phyloP scores from a whole-genome alignment of 2,329 filamentous ascomycete species.

The Sporothrix euskadiensis region DNA sequence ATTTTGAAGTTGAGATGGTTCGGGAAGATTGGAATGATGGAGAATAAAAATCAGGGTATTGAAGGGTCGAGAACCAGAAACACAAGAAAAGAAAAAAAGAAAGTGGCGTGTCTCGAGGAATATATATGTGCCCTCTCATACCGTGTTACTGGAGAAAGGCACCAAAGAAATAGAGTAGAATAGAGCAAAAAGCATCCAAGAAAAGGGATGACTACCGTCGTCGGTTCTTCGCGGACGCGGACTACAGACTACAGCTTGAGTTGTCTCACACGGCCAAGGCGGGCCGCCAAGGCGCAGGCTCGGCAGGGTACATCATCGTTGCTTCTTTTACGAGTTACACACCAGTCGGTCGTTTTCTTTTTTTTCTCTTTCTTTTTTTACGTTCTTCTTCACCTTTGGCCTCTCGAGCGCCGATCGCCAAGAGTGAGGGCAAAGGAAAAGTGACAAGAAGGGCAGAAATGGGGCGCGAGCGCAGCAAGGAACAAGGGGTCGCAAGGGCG shows the following conservation, averaged over 20 bases:
- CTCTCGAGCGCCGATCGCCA: conserved; percentile 1
- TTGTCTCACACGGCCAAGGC: conserved; percentile 17
- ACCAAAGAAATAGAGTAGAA: too few species aligned
- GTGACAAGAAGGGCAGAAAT: neutral
- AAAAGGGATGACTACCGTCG: conserved; percentile 19
- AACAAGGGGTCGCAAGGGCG: conserved; percentile 6
- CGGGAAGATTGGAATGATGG: neutral
- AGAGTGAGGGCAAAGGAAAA: neutral
- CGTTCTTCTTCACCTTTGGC: neutral
- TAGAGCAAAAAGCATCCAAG: neutral
- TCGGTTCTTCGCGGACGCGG: neutral
- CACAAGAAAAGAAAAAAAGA: neutral
- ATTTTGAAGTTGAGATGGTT: neutral
- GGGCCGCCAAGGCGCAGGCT: conserved; percentile 17
- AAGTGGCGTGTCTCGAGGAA: conserved; percentile 9
- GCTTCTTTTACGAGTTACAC: neutral
- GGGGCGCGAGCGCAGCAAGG: neutral
- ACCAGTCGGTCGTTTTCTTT: neutral
- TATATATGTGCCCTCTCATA: neutral
- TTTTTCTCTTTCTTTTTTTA: neutral
- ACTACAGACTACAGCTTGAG: neutral
- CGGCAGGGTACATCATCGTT: conserved; percentile 6
- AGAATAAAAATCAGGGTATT: neutral
- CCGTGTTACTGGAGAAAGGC: too few species aligned
- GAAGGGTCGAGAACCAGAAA: neutral